Evolutionary conservation across 2,329 filamentous ascomycete species (phyloP).

Genomic region (Endothia cerciana): DNA sequence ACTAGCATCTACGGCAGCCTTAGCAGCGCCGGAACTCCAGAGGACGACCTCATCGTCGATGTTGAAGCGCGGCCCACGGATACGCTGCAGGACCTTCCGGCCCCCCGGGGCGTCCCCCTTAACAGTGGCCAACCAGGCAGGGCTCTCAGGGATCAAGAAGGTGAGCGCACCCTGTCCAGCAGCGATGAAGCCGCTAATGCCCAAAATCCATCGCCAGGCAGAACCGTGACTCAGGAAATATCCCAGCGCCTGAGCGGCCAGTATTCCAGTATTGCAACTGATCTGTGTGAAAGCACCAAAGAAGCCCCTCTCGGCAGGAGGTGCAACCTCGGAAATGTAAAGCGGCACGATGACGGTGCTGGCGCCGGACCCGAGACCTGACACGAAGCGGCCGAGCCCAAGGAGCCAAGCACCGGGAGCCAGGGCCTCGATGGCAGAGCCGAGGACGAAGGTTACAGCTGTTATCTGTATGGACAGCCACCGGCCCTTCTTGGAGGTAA

Average conservation of each 20-base stretch:
- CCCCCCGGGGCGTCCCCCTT: slow-evolving; percentile 65
- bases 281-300: slow-evolving; percentile 89
- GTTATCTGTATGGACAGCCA: slow-evolving; percentile 77
- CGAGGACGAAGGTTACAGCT: slow-evolving; percentile 74
- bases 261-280: slow-evolving; percentile 89
- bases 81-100: slow-evolving; percentile 69
- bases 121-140: slow-evolving; percentile 76
- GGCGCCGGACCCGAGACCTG: slow-evolving; percentile 83
- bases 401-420: slow-evolving; percentile 70
- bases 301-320: slow-evolving; percentile 72
- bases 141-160: slow-evolving; percentile 82
- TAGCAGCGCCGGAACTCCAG: slow-evolving; percentile 54
- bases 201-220: slow-evolving; percentile 84
- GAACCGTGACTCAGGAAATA: slow-evolving; percentile 82
- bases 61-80: slow-evolving; percentile 71
- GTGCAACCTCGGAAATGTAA: slow-evolving; percentile 91
- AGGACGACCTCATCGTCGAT: slow-evolving; percentile 73
- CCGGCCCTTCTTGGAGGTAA: slow-evolving; percentile 79
- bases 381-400: slow-evolving; percentile 74
- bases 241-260: slow-evolving; percentile 80
- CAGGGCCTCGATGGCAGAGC: slow-evolving; percentile 75
- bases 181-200: slow-evolving; percentile 70
- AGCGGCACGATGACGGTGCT: slow-evolving; percentile 91
- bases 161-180: slow-evolving; percentile 70
- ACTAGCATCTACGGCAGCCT: slow-evolving; percentile 67